These are phyloP conservation scores for Ustilago trichophora DNA, from an alignment of 1,284 basidiomycete genomes.

Conservation along the genomic window DNA sequence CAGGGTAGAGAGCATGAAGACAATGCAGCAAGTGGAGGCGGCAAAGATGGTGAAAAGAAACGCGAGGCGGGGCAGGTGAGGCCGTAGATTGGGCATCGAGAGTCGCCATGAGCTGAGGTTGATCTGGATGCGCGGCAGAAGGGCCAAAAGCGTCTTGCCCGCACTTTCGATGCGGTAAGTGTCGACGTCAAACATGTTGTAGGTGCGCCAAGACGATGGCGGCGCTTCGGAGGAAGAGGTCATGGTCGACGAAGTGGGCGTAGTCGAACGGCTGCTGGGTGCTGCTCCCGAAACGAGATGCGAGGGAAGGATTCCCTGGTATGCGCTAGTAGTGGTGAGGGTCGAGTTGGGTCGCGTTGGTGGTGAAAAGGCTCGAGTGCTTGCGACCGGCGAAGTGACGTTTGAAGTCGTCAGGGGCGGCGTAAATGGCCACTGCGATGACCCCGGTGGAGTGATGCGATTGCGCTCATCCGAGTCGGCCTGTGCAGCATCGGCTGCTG, in stretches of 20 bases:
- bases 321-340: conserved; percentile 6
- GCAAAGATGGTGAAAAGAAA: conserved; percentile 55
- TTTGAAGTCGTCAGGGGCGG: conserved; percentile 44
- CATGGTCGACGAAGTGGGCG: conserved; percentile 26
- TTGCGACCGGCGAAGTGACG: conserved; percentile 34
- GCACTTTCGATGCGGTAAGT: conserved; percentile 25
- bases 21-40: conserved; percentile 53
- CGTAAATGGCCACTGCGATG: conserved; percentile 37
- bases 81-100: conserved; percentile 48
- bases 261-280: conserved; percentile 26
- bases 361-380: conserved; percentile 40
- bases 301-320: conserved; percentile 42
- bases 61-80: conserved; percentile 49
- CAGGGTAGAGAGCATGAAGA: conserved; percentile 58
- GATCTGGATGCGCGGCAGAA: conserved; percentile 43
- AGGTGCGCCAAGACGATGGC: conserved; percentile 6
- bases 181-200: conserved; percentile 36
- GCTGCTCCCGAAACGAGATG: conserved; percentile 25
- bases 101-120: conserved; percentile 35
- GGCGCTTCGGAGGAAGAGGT: conserved; percentile 17
- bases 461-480: conserved; percentile 18
- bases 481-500: conserved; percentile 45
- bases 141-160: conserved; percentile 16
- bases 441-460: conserved; percentile 23
- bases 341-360: conserved; percentile 40